These are phyloP conservation scores for Trichocomaceae sp. DNA, from an alignment of 2,329 filamentous ascomycete species.

Conservation along the genomic window DNA sequence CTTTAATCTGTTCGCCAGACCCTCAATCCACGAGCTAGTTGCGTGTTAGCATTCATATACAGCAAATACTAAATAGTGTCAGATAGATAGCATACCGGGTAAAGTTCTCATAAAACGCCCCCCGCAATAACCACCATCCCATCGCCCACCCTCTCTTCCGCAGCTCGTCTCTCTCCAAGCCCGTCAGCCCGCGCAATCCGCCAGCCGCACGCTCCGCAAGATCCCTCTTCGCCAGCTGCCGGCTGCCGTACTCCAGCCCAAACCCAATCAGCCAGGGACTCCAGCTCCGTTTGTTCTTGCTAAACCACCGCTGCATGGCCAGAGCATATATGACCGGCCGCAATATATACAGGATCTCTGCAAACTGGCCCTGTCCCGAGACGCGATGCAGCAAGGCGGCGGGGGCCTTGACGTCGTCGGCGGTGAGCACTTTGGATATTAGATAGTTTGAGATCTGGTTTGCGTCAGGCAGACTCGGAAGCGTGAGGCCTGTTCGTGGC, in stretches of 20 bases:
- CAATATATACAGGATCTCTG: conserved; percentile 87
- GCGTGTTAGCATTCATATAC: background rate
- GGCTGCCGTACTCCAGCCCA: conserved; percentile 75
- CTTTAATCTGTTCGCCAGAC: conserved; percentile 63
- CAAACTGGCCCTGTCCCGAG: conserved; percentile 66
- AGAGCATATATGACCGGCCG: conserved; percentile 81
- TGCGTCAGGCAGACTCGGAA: conserved; percentile 74
- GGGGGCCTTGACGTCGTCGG: conserved; percentile 93
- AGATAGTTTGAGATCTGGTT: conserved; percentile 82
- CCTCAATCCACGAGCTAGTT: conserved; percentile 55
- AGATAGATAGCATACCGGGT: conserved; percentile 50
- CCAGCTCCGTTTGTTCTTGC: conserved; percentile 72
- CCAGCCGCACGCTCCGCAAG: conserved; percentile 58
- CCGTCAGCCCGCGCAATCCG: conserved; percentile 68
- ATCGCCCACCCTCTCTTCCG: conserved; percentile 81
- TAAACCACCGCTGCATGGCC: conserved; percentile 68
- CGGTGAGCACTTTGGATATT: conserved; percentile 80
- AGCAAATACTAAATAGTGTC: no score
- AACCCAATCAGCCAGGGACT: conserved; percentile 84
- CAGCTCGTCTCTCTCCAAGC: conserved; percentile 84
- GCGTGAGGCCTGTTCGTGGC: conserved; percentile 82
- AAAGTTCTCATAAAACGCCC: conserved; percentile 92
- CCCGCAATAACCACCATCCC: conserved; percentile 93
- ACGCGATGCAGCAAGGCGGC: conserved; percentile 73
- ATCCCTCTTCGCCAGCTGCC: conserved; percentile 70